Base-by-base conservation (phyloP, 2,329 filamentous ascomycete species). In the Microsporum audouinii region DNA sequence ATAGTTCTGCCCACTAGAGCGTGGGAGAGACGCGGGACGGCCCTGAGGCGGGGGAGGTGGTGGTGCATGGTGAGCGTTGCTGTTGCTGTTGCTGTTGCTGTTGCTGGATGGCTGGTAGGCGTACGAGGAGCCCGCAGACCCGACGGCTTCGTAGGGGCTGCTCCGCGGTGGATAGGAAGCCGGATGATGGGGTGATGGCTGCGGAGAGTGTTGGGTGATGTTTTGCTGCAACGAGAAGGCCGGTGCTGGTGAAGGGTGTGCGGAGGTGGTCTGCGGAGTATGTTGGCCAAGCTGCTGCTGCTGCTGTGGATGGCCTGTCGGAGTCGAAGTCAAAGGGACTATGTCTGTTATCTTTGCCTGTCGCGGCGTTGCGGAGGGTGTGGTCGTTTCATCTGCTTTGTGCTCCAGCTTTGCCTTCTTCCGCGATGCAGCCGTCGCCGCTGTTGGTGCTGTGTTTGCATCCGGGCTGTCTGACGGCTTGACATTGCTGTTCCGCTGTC, bases 1-100 rank as follows among this genome's bases (percentile, higher is more conserved):
- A 75, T 94, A 96, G 68, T 88, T 89, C 69, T 90, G 88, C 49
- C 90, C 87, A 68, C 88, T 88, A 12, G 86, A 85, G 57, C 87
- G 79, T 58, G 65, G 60, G 2, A 49, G 76, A 64, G 73, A 64
- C 76, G 78, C 61, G 79, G 74, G 77, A 63, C 39, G 49, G 59
- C 47, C 57, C 51, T 51, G 60, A 60, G 65, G 53, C 61, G 57
- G 43, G 62, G 38, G 59, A 12, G 60, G 51, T 2, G 51, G 51
- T 3, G 51, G 51, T 6, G 23, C 36, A 41, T 39, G 55, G 23
- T 57, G 55, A 29, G 27, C 23, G 14, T 27, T 36, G 53, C 14
- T 57, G 63, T 23, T 65, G 62, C 41, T 62, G 64, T 55, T 63
- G 64, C 31, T 61, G 62, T 57, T 63, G 53, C 7, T 56, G 58